Base-by-base conservation (phyloP, 1,284 basidiomycete genomes). In the Moesziomyces globuligerus region DNA sequence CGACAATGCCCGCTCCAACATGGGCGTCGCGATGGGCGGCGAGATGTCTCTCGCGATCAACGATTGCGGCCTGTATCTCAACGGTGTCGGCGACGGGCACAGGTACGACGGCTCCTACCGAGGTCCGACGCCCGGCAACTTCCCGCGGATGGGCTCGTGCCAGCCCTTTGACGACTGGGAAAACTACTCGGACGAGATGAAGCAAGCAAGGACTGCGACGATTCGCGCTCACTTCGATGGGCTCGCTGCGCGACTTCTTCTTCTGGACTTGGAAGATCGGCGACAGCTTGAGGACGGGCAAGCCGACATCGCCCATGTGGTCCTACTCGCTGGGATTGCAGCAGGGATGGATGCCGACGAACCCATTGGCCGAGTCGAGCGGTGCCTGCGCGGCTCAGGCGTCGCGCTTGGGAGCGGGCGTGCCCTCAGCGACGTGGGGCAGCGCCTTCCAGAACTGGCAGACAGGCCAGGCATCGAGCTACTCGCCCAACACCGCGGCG, bases 21-120 rank as follows among this genome's bases (percentile, higher is more conserved):
- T 72, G 54, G 83, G 83, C 17, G 51, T 83, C n/a, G 70, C 74
- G 8, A 52, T 83, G 38, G 83, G 38, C 48, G 83, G 81, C 24
- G 82, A 83, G 57, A 83, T 82, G 82, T 50, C 77, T 79, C 23
- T 75, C 7, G 91, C 91, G 0, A 84, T 87, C 52, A 94, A 89
- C 11, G 94, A 96, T 81, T 96, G 93, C 77, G 92, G 93, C 20
- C 89, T 85, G 72, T 93, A 88, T 87, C 85, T 91, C 6, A 91
- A 91, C 76, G 81, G 75, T 25, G 74, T 77, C 28, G 86, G 88
- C 23, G 69, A 85, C 21, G 90, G 91, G 15, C 85, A 90, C 11
- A 87, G 92, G 47, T 95, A 91, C 80, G 93, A 92, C 73, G 93
- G 92, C 18, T 84, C 88, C 3, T 89, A 86, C 78, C 58, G 55